Evolutionary conservation across 2,329 filamentous ascomycete species (phyloP), one percentile per base, ranked within the genome.

Genomic region (Penicillium sclerotiorum): DNA sequence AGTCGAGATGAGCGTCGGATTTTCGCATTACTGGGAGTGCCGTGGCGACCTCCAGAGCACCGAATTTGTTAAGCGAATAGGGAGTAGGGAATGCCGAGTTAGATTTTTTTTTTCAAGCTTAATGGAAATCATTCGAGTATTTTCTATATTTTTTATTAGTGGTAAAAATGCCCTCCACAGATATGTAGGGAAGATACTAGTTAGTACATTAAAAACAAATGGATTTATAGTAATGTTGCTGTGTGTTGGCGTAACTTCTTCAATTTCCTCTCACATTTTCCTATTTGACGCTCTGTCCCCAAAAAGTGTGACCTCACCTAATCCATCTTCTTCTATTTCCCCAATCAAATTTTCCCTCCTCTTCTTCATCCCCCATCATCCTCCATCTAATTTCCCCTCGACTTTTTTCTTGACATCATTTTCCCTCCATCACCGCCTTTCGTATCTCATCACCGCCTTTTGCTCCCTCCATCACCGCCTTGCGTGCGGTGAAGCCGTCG

Each of bases 21-120:
- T 30, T 96, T 96, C 68, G 85, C 88, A 71, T 75, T 86, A 8
- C 70, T 96, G 47, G 89, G 87, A 0, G 90, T 96, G n/a, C 84
- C 87, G 35, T 96, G 90, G 88, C 81, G 90, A 60, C 83, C 86
- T 62, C 88, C 90, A 8, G 78, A 85, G 64, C 83, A 94, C 68
- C 77, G 90, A 50, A 88, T 89, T 74, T 92, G 89, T 66, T 90
- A 20, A 20, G 15, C 8, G 15, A 8, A 20, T 9, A n/a, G 11
- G 5, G 11, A 4, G n/a, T n/a, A n/a, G n/a, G n/a, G n/a, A n/a
- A n/a, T n/a, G n/a, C n/a, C n/a, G n/a, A n/a, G n/a, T n/a, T n/a
- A n/a, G n/a, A n/a, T n/a, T n/a, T n/a, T n/a, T n/a, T n/a, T n/a
- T n/a, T n/a, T n/a, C n/a, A n/a, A n/a, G n/a, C n/a, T n/a, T n/a